phyloP scores from a whole-genome alignment of 2,329 filamentous ascomycete species.

The Cladosporium sp. region DNA sequence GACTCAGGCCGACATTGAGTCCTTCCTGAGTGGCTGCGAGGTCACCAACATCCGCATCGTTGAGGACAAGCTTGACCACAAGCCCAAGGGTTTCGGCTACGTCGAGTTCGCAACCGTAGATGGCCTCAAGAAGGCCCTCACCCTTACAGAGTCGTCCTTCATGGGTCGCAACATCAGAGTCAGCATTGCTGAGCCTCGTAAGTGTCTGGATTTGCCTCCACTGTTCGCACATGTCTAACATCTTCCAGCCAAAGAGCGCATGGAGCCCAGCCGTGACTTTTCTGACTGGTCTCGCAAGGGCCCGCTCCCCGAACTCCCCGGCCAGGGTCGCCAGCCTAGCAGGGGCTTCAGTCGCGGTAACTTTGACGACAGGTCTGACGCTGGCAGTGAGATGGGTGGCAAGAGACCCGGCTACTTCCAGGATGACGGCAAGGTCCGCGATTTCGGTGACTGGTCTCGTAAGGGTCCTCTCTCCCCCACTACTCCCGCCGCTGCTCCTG shows the following conservation, averaged over 20 bases:
- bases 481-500: slow-evolving; percentile 37
- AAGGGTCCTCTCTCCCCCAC: slow-evolving; percentile 80
- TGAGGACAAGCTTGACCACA: slow-evolving; percentile 87
- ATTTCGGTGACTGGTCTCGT: slow-evolving; percentile 89
- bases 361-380: slow-evolving; percentile 40
- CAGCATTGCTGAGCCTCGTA: slow-evolving; percentile 96
- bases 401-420: slow-evolving; percentile 62
- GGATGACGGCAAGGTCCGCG: slow-evolving; percentile 67
- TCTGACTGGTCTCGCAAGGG: slow-evolving; percentile 91
- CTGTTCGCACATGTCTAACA: not conserved
- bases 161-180: slow-evolving; percentile 86
- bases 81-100: slow-evolving; percentile 97
- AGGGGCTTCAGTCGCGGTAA: slow-evolving; percentile 37
- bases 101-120: slow-evolving; percentile 87
- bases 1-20: slow-evolving; percentile 71
- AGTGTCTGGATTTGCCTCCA: slow-evolving; percentile 35
- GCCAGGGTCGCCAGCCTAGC: slow-evolving; percentile 36
- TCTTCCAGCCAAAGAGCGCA: slow-evolving; percentile 71
- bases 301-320: slow-evolving; percentile 69
- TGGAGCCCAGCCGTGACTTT: slow-evolving; percentile 65
- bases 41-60: slow-evolving; percentile 92
- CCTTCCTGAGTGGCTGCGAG: slow-evolving; percentile 79
- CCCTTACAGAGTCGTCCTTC: slow-evolving; percentile 73
- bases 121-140: slow-evolving; percentile 83
- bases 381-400: slow-evolving; percentile 47